Evolutionary conservation across 2,329 filamentous ascomycete species (phyloP), one percentile per base, ranked within the genome.

Genomic region (Magnaporthiopsis poae): DNA sequence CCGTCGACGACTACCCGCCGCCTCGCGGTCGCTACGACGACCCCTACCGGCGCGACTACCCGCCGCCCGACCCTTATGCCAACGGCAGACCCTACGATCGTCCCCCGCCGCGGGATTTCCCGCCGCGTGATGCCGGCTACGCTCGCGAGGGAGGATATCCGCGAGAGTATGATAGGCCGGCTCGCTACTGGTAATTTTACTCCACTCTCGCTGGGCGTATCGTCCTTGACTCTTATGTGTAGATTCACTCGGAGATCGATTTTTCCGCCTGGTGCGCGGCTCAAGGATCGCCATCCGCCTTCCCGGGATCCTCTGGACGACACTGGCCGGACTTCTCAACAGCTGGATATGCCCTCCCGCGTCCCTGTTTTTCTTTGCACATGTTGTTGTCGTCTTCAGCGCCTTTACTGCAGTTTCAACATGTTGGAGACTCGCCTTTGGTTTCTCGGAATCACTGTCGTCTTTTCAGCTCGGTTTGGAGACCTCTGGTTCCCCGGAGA

Each of bases 1-100:
- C 90, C 61, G 82, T 90, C 69, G 89, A 93, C 69, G 92, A 96
- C 74, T 95, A 96, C 68, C 80, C 80, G 71, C 86, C 87, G 66
- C 52, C 64, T 8, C 63, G 63, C 21, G 82, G 84, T 70, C 81
- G 89, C 67, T 90, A 90, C 73, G 90, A 92, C 67, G 91, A 95
- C 72, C 88, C 89, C 36, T 95, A 94, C 78, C 84, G 87, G 71
- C 81, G 88, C 70, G 85, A 90, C 74, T 84, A 89, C 73, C 84
- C 88, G 70, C 85, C 86, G 63, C 82, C 75, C 27, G 86, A 88
- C 68, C 84, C 85, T 63, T 89, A 89, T 71, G 80, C 77, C 71
- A 85, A 84, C 69, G 83, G 82, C 61, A 80, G 84, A 61, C 81
- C 84, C 3, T 87, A 88, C 70, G 84, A 86, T 66, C 82, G 84